These are phyloP conservation scores for Flaveria sonorensis DNA, from an alignment of 129 eudicot genomes.

Conservation along the genomic window DNA sequence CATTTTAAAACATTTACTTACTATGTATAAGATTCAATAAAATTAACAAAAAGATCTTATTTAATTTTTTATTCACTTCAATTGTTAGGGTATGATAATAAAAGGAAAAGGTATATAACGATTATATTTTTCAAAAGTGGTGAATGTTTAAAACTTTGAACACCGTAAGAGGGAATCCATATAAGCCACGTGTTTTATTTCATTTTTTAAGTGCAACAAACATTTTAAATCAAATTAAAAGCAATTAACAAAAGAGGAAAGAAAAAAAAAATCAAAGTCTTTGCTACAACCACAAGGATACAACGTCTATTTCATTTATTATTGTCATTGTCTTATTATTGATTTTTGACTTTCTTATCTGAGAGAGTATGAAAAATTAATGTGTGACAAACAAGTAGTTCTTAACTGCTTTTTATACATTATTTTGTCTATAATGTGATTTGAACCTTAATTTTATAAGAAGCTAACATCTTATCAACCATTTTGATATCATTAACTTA, in stretches of 20 bases:
- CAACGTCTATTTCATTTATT: constrained; percentile 14
- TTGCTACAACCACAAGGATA: constrained; percentile 9
- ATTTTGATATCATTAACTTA: no score
- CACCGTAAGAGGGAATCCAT: background rate
- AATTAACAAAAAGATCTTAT: no score
- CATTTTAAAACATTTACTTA: no score
- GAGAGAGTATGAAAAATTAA: background rate
- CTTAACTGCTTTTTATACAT: no score
- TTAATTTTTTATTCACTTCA: no score
- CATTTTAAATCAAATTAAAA: background rate
- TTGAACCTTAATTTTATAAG: no score
- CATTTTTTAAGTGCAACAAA: constrained; percentile 3
- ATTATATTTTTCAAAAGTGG: no score
- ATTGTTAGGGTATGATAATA: no score
- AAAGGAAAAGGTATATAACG: no score
- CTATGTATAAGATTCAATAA: no score
- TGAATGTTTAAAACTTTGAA: background rate
- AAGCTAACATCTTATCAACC: no score
- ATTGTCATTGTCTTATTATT: background rate
- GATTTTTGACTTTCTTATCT: constrained; percentile 5
- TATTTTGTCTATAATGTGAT: no score
- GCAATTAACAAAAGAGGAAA: constrained; percentile 21
- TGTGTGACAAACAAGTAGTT: background rate
- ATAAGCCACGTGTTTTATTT: background rate
- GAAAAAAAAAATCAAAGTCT: background rate